These are phyloP conservation scores for Verbena officinalis DNA, from an alignment of 257 asterid species.

Conservation along the genomic window DNA sequence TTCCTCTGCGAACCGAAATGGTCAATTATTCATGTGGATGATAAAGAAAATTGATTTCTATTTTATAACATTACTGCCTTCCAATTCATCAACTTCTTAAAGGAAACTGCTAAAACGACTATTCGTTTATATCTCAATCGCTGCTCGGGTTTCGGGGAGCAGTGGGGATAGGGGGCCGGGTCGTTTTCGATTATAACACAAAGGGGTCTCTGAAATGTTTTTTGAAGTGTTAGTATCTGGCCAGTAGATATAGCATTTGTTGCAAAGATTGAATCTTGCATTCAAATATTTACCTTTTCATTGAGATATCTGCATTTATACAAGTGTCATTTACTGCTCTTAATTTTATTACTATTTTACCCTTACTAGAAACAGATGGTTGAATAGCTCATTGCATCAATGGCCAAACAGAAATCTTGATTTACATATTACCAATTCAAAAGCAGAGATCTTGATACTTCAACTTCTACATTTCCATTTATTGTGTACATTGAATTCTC, in stretches of 20 bases:
- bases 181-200: conserved; percentile 42
- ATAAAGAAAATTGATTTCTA: too few species aligned
- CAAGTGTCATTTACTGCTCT: not conserved
- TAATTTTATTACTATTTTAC: not conserved
- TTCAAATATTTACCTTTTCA: not conserved
- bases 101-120: conserved; percentile 41
- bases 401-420: conserved; percentile 17
- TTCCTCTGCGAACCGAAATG: conserved; percentile 29
- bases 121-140: conserved; percentile 44
- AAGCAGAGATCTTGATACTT: too few species aligned
- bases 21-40: conserved; percentile 43
- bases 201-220: conserved; percentile 12
- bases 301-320: conserved; percentile 3
- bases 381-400: not conserved
- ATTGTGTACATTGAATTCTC: not conserved
- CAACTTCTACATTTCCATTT: conserved; percentile 4
- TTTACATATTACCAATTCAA: too few species aligned
- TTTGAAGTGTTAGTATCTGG: too few species aligned
- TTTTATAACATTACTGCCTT: conserved; percentile 37
- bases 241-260: not conserved
- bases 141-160: conserved; percentile 41
- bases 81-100: conserved; percentile 37
- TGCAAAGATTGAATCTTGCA: conserved; percentile 11
- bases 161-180: conserved; percentile 24
- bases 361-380: not conserved